These are phyloP conservation scores for Colletotrichum kahawae DNA, from an alignment of 2,329 filamentous ascomycete species.

Conservation along the genomic window DNA sequence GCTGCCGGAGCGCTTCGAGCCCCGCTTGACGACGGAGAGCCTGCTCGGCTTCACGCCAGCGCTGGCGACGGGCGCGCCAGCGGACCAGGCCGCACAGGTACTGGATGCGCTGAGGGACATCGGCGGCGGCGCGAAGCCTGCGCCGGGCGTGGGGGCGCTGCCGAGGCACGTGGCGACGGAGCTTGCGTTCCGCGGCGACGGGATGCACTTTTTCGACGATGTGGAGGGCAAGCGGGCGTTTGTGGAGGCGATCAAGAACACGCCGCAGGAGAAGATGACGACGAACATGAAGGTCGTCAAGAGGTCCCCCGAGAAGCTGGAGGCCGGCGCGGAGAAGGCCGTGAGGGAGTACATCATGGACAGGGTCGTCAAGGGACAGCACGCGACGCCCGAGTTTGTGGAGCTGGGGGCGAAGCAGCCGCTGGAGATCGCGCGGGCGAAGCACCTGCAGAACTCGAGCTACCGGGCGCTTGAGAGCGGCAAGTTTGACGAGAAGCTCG, in stretches of 20 bases:
- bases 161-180: conserved; percentile 35
- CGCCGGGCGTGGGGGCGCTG: not conserved
- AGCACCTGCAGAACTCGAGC: conserved; percentile 42
- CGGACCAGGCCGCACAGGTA: not conserved
- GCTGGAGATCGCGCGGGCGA: conserved; percentile 36
- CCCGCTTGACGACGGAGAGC: not conserved
- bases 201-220: conserved; percentile 23
- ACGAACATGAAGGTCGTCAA: conserved; percentile 12
- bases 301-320: conserved; percentile 30
- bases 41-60: conserved; percentile 28
- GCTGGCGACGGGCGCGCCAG: conserved; percentile 25
- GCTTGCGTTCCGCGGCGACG: conserved; percentile 23
- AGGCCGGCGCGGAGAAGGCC: conserved; percentile 34
- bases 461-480: conserved; percentile 38
- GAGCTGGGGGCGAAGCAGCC: conserved; percentile 28
- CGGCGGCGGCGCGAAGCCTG: not conserved
- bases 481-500: conserved; percentile 45
- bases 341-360: conserved; percentile 37
- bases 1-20: conserved; percentile 30
- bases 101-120: not conserved
- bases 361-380: conserved; percentile 38
- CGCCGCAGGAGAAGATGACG: conserved; percentile 2
- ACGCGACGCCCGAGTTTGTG: conserved; percentile 39
- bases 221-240: conserved; percentile 26
- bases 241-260: conserved; percentile 16